Evolutionary conservation across 2,329 filamentous ascomycete species (phyloP).

Genomic region (Coniella vitis): DNA sequence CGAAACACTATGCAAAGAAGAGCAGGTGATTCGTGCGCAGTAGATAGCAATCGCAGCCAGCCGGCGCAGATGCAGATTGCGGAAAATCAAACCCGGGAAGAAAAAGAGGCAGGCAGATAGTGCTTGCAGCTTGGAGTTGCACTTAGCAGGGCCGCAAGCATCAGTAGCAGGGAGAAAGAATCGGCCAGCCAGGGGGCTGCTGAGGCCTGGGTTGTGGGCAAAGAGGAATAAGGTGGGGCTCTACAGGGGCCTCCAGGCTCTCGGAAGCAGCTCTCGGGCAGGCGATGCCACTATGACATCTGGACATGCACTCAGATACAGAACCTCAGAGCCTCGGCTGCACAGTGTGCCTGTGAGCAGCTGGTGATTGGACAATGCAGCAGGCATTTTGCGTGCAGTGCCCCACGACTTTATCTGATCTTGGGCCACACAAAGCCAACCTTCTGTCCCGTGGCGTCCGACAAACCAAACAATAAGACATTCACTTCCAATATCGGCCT

Average conservation of each 20-base stretch:
- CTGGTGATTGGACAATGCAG: no score
- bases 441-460: no score
- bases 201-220: no score
- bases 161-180: no score
- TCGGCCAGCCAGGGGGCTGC: no score
- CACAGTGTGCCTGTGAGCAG: not conserved
- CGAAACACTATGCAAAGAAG: not conserved
- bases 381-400: not conserved
- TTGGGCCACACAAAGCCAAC: not conserved
- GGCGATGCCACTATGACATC: not conserved
- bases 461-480: no score
- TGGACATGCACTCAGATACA: not conserved
- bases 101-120: not conserved
- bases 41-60: not conserved
- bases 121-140: no score
- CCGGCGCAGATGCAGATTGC: not conserved
- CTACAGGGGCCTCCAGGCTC: no score
- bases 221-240: not conserved
- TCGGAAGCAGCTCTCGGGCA: not conserved
- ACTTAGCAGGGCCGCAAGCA: no score
- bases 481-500: no score
- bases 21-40: not conserved
- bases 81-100: no score
- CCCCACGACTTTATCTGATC: constrained; percentile 2
- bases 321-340: not conserved